A percentile compares a stretch with the other conserved stretches of the same genome.
These are phyloP conservation scores for Sherardia arvensis DNA, from an alignment of 257 asterid genomes.

Conservation along the genomic window DNA sequence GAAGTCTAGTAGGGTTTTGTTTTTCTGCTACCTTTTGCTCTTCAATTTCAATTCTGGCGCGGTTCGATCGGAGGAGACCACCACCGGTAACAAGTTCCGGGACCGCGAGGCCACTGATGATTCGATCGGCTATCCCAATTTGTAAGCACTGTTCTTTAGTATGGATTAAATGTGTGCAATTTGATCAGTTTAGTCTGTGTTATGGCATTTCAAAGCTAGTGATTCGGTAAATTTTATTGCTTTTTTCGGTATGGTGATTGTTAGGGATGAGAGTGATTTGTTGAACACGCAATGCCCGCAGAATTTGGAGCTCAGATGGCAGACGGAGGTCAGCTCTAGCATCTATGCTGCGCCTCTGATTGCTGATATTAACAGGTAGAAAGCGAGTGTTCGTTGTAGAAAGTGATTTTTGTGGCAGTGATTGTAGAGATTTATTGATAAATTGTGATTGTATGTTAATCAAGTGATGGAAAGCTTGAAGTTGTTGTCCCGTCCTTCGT, in stretches of 20 bases:
- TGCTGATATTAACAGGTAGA: constrained; percentile 94
- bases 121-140: constrained; percentile 75
- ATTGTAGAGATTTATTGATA: background rate
- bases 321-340: constrained; percentile 97
- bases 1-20: constrained; percentile 55
- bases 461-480: constrained; percentile 97
- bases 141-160: constrained; percentile 33
- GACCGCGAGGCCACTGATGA: constrained; percentile 96
- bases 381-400: background rate
- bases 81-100: constrained; percentile 65
- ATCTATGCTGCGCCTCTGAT: constrained; percentile 83
- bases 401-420: background rate
- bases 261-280: constrained; percentile 81
- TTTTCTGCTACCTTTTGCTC: constrained; percentile 40
- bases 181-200: background rate
- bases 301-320: constrained; percentile 97
- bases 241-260: background rate
- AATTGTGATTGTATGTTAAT: background rate
- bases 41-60: constrained; percentile 46
- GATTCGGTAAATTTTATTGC: background rate
- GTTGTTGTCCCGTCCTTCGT: constrained; percentile 93
- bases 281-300: constrained; percentile 94
- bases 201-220: background rate
- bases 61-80: constrained; percentile 54
- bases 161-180: background rate